Base-by-base conservation (phyloP, 202 grass and related monocot genomes). In the Zoysia matrella region DNA sequence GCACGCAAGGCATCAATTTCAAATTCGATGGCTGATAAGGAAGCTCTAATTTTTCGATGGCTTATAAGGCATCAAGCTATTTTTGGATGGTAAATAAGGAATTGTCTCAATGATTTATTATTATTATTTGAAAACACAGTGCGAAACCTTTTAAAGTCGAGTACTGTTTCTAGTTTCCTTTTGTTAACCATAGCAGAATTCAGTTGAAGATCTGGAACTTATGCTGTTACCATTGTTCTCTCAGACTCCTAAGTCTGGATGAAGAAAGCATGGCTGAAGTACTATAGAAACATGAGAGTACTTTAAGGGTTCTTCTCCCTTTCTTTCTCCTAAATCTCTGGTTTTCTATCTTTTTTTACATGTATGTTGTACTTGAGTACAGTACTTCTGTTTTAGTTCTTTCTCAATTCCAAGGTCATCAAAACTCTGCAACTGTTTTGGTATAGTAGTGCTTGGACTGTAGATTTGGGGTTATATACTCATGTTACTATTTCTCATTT, bases 361-460 rank as follows among this genome's bases (percentile, higher is more conserved):
- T 47, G 40, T 67, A 11, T 41, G 7, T 63, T 63, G 8, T 11
- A 67, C 44, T 41, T 42, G 11, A 47, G 40, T 58, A 61, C 61
- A 63, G 41, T 16, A 0, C 42, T 51, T 83, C 0, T 36, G 5
- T 58, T 75, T 41, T 39, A 57, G 4, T 53, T 57, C 54, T 58
- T 74, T 50, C 3, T 60, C 6, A 70, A 70, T 70, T 50, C 47
- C 8, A 39, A 18, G 52, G 48, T 4, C 11, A 42, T 42, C 57
- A 14, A 49, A 4, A 68, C 40, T 67, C 12, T 50, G 12, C 50
- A 66, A 48, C 22, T 80, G 15, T 73, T 52, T 8, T 44, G 9
- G 16, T 43, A 13, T 44, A 10, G 60, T 75, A 66, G n/a, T 69
- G n/a, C 62, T 85, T 77, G 14, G 11, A 61, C 51, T 46, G 46